phyloP scores from a whole-genome alignment of 1,284 basidiomycete genomes.

The Dichomitus squalens region DNA sequence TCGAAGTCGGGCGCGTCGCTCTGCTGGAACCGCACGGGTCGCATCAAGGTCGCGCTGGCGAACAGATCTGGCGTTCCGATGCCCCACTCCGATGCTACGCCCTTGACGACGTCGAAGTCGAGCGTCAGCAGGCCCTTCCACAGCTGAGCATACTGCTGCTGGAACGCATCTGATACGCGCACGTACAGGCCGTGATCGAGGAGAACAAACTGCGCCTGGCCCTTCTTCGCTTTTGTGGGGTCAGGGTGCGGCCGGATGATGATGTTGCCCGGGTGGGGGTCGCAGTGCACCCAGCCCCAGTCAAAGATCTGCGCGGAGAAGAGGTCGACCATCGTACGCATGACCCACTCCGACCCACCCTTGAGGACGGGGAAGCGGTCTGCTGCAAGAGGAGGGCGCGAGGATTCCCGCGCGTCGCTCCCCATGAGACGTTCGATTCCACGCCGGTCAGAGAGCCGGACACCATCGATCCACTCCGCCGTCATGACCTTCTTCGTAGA shows the following conservation, averaged over 20 bases:
- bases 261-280: slow-evolving; percentile 81
- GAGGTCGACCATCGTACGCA: slow-evolving; percentile 82
- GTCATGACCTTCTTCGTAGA: slow-evolving; percentile 81
- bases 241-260: slow-evolving; percentile 77
- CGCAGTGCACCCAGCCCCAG: slow-evolving; percentile 87
- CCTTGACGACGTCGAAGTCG: slow-evolving; percentile 50
- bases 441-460: slow-evolving; percentile 71
- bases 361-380: slow-evolving; percentile 43
- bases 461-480: slow-evolving; percentile 87
- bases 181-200: slow-evolving; percentile 92
- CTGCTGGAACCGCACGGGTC: slow-evolving; percentile 49
- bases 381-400: slow-evolving; percentile 19
- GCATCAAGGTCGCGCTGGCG: slow-evolving; percentile 72
- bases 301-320: slow-evolving; percentile 86
- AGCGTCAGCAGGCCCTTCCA: slow-evolving; percentile 80
- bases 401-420: slow-evolving; percentile 34
- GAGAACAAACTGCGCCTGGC: slow-evolving; percentile 68
- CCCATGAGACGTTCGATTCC: slow-evolving; percentile 62
- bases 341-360: slow-evolving; percentile 66
- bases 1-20: slow-evolving; percentile 35
- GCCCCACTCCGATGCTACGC: slow-evolving; percentile 75
- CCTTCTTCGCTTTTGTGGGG: slow-evolving; percentile 49
- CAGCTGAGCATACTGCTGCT: slow-evolving; percentile 73
- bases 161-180: slow-evolving; percentile 62
- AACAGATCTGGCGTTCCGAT: slow-evolving; percentile 80